Evolutionary conservation across 208 protist genomes (phyloP), one percentile per base, ranked within the genome.

Genomic region (Leptomonas seymouri): DNA sequence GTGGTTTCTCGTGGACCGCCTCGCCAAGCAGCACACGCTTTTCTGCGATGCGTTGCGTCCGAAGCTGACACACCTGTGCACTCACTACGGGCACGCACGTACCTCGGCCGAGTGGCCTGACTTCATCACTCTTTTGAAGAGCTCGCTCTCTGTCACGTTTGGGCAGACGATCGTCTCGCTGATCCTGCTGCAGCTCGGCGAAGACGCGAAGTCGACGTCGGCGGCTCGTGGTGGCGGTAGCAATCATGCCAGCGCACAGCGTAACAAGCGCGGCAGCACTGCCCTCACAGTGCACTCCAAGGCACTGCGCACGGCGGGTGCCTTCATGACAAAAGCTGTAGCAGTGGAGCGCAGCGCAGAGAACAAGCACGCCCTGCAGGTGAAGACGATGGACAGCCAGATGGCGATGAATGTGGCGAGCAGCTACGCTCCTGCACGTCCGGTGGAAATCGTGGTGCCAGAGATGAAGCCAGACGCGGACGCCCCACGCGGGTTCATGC

Each of bases 351-450:
- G 92, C n/a, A 41, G 76, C 1, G 79, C 50, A 12, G 56, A 58
- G n/a, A 76, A 78, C 60, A 84, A 85, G 41, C 87, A 94, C 68
- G 60, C 53, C 20, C 78, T 97, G 65, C 92, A 93, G 69, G 92
- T 97, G n/a, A 93, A 93, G 75, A 97, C 89, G 34, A 71, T 93
- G 51, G 92, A 97, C 67, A 94, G 89, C 56, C 86, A 93, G 60
- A 89, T 94, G 85, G 84, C 87, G 28, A 94, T 97, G 86, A 89
- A 67, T 36, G 82, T 93, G 21, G 81, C 92, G 15, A 94, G 89
- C 74, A 93, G 86, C 75, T 94, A 97, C 73, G 92, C 89, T 1
- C 92, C 92, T 9, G 82, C 86, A 0, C 60, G 78, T 23, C 89
- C 92, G 11, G 87, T 93, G 23, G 89, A 97, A 75, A 80, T 97